Conservation (phyloP, 768 basidiomycete species). For the Trametes meyenii region DNA sequence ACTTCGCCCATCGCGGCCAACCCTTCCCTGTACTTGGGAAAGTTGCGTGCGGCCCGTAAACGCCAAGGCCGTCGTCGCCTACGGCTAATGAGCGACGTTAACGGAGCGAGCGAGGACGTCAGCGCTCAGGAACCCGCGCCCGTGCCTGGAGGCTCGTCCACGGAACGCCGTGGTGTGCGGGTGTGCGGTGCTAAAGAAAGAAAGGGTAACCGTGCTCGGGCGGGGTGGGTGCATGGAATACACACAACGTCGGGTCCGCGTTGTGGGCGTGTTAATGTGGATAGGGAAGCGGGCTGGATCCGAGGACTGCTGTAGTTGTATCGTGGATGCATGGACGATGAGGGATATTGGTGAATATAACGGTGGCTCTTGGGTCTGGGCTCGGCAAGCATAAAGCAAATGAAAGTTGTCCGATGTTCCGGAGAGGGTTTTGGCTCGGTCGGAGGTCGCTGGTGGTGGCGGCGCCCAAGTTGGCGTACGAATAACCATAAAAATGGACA, state of each 20-base stretch:
- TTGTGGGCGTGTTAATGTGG: not conserved
- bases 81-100: no score
- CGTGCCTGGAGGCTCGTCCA: conserved; percentile 13
- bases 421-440: not conserved
- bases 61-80: no score
- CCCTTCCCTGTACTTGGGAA: no score
- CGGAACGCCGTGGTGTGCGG: not conserved
- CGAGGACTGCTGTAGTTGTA: not conserved
- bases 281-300: not conserved
- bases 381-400: not conserved
- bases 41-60: no score
- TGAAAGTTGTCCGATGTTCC: no score
- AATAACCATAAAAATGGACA: conserved; percentile 2
- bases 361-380: not conserved
- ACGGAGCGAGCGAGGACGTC: not conserved
- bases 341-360: not conserved
- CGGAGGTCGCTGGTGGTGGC: not conserved
- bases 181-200: not conserved
- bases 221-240: not conserved
- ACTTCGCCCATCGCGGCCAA: no score
- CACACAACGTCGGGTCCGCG: not conserved
- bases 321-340: not conserved
- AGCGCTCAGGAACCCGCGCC: conserved; percentile 11
- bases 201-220: not conserved
- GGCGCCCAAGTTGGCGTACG: no score